phyloP scores from a whole-genome alignment of 2,329 filamentous ascomycete species.

The Ophiostoma ulmi region DNA sequence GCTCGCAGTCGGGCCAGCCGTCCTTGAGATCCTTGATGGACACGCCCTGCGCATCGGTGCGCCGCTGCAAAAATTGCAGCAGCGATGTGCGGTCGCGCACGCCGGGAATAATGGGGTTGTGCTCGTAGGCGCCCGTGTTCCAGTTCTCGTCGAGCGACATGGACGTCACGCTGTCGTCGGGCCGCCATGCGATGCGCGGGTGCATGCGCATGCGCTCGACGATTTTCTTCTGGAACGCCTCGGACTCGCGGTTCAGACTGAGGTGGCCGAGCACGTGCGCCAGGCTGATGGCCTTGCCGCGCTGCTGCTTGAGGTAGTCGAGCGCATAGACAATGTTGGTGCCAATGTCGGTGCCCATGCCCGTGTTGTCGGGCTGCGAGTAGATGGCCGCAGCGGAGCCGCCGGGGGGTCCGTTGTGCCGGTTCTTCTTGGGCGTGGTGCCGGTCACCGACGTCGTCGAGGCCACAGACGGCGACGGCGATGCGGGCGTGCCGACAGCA shows the following conservation, averaged over 20 bases:
- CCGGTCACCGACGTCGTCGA: conserved; percentile 47
- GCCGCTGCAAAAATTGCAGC: conserved; percentile 72
- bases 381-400: conserved; percentile 48
- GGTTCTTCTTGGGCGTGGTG: conserved; percentile 62
- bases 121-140: conserved; percentile 68
- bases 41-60: conserved; percentile 74
- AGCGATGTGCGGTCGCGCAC: conserved; percentile 75
- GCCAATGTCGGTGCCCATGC: conserved; percentile 73
- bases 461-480: conserved; percentile 55
- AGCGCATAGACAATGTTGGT: conserved; percentile 86
- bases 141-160: conserved; percentile 38
- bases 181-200: conserved; percentile 53
- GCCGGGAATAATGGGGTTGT: conserved; percentile 72
- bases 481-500: conserved; percentile 48
- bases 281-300: conserved; percentile 63
- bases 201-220: conserved; percentile 63
- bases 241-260: conserved; percentile 59
- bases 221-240: conserved; percentile 59
- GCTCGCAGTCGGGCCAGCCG: conserved; percentile 83
- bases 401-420: conserved; percentile 29
- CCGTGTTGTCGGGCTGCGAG: conserved; percentile 71
- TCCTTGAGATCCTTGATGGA: conserved; percentile 89
- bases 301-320: conserved; percentile 71
- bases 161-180: conserved; percentile 48
- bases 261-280: conserved; percentile 75